Evolutionary conservation across 208 protist species (phyloP), one percentile per base, ranked within the genome.

Genomic region (Wallacemonas sp.): DNA sequence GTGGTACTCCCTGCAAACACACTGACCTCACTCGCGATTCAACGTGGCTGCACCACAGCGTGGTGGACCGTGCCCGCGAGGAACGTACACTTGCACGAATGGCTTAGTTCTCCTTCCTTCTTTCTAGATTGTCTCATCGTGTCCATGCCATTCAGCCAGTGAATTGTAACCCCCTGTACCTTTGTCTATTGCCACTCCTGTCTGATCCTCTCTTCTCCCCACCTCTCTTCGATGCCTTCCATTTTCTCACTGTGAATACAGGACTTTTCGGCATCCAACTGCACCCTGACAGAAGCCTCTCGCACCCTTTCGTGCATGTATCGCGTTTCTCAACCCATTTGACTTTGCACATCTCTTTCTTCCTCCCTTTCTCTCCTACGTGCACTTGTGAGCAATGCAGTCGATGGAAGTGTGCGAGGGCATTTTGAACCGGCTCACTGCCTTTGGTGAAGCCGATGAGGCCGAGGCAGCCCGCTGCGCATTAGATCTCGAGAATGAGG

Each of bases 371-470:
- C 55, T 44, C 27, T 57, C 49, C 30, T 57, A 17, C n/a, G 21
- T 57, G 8, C 8, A 16, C 30, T 27, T 5, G 4, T 27, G 19
- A 4, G 19, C 27, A 17, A 8, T 9, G 21, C 24, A 21, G 17
- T 26, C 9, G 30, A 58, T 75, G 62, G 62, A 76, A 46, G 44
- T 38, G 46, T 76, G 68, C 43, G 63, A 78, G 52, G 70, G 67
- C 0, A 52, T 69, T 64, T 65, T 89, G 32, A 82, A 83, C 54
- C 72, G 73, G 16, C 36, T 89, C 23, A 23, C 68, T 17, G 80
- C 76, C 4, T 89, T 89, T 67, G 63, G 55, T 12, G 55, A 55
- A 8, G n/a, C 44, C 11, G 68, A 70, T 55, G 47, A 68, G 19
- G 24, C 54, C 29, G 58, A 47, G 54, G 17, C 24, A 9, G 6